These are phyloP conservation scores for Aureobasidium lini DNA, from an alignment of 2,329 filamentous ascomycete species.

Conservation along the genomic window DNA sequence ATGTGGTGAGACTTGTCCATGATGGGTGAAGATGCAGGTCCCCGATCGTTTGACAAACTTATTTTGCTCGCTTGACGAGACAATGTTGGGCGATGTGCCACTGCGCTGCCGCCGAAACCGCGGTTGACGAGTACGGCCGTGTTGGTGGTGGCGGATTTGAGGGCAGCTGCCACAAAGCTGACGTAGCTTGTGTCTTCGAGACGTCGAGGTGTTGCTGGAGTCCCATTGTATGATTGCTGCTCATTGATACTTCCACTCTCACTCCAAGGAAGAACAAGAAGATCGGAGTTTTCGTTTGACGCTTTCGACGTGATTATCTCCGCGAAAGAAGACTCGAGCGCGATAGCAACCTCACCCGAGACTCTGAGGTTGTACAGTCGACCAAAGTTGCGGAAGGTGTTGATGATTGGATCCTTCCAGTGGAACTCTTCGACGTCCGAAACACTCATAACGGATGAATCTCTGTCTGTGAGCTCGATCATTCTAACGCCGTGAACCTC, in stretches of 20 bases:
- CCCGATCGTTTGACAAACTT: slow-evolving; percentile 54
- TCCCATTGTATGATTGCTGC: slow-evolving; percentile 30
- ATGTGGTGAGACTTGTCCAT: slow-evolving; percentile 70
- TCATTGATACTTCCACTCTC: slow-evolving; percentile 71
- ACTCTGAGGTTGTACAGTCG: slow-evolving; percentile 76
- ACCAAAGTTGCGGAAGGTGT: slow-evolving; percentile 83
- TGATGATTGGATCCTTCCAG: slow-evolving; percentile 70
- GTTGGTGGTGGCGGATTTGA: slow-evolving; percentile 58
- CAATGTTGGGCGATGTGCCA: slow-evolving; percentile 31
- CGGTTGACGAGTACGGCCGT: slow-evolving; percentile 76
- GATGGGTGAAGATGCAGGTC: slow-evolving; percentile 48
- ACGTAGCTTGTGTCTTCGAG: slow-evolving; percentile 54
- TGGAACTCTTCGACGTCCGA: slow-evolving; percentile 67
- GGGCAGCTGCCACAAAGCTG: slow-evolving; percentile 61
- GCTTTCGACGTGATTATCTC: slow-evolving; percentile 66
- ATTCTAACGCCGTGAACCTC: slow-evolving; percentile 80
- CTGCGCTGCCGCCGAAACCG: slow-evolving; percentile 48
- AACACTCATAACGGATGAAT: slow-evolving; percentile 91
- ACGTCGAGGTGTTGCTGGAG: slow-evolving; percentile 40
- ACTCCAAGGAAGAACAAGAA: slow-evolving; percentile 83
- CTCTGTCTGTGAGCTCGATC: slow-evolving; percentile 81
- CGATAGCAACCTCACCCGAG: slow-evolving; percentile 71
- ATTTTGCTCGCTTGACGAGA: slow-evolving; percentile 46
- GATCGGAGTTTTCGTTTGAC: slow-evolving; percentile 47
- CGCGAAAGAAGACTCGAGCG: slow-evolving; percentile 69